Evolutionary conservation across 129 eudicot genomes (phyloP).

Genomic region (Kitagawia praeruptora): DNA sequence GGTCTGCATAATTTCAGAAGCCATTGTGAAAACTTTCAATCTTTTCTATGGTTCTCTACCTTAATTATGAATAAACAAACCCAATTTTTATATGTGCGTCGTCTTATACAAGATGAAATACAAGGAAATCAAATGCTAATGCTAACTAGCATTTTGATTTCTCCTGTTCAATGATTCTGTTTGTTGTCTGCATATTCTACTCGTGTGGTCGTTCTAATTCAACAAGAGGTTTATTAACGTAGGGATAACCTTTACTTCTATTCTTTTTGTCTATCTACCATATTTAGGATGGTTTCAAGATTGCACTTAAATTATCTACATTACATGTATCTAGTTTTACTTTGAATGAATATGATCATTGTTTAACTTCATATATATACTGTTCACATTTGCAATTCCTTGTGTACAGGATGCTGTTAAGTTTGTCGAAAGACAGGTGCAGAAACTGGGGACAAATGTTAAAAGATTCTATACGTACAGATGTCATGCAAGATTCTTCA

Average conservation of each 20-base stretch:
- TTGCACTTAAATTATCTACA: not conserved
- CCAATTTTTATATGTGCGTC: not conserved
- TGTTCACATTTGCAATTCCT: not conserved
- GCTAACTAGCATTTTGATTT: not conserved
- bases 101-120: not conserved
- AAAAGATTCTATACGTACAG: conserved; percentile 82
- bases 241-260: not conserved
- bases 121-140: not conserved
- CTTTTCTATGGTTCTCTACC: no score
- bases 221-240: not conserved
- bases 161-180: not conserved
- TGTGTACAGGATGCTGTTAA: conserved; percentile 68
- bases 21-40: no score
- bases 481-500: conserved; percentile 62
- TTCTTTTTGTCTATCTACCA: not conserved
- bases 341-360: not conserved
- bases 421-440: conserved; percentile 84
- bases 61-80: not conserved
- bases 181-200: not conserved
- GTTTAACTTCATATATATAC: not conserved
- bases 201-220: no score
- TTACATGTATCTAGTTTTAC: not conserved
- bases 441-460: conserved; percentile 69
- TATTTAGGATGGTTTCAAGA: not conserved
- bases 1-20: no score